Base-by-base conservation (phyloP, 495 filamentous ascomycete species). In the Talaromyces proteolyticus region DNA sequence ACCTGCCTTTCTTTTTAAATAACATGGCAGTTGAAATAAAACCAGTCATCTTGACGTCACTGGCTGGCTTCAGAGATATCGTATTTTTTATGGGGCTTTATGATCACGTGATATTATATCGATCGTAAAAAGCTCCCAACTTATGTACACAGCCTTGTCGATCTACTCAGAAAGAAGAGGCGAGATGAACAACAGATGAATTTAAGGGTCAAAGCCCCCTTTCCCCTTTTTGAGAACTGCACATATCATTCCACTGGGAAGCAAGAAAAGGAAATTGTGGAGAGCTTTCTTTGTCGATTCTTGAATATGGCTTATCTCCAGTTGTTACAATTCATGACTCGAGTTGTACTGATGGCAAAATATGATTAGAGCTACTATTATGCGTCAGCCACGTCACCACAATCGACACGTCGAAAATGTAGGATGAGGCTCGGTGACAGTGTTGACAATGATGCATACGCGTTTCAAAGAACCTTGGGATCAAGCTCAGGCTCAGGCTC, bases 31-130 rank as follows among this genome's bases (percentile, higher is more conserved):
- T n/a, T 10, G 34, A n/a, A n/a, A 38, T n/a, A 22, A 16, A 42
- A 42, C 11, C 3, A 44, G 59, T 69, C 66, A 69, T 66, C 23
- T 50, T 68, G 66, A 69, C 66, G 66, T 69, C 66, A 69, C 52
- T 34, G 2, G 24, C n/a, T 19, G 5, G 8, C 17, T 42, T 16
- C 17, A 42, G 40, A 10, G 10, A 38, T 10, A 38, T n/a, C 34
- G 34, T 38, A 34, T 34, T 34, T 14, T 10, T 4, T 8, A 34
- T 34, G 29, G 1, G 14, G 34, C 34, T 38, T n/a, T 22, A 42
- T 42, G 17, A 42, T 42, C 29, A 34, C 29, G 14, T 34, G 29
- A 34, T 14, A 34, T 10, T 34, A 34, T 10, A 34, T 14, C 29
- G 14, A 34, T 14, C 29, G 14, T 34, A 14, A 34, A 34, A 34